Evolutionary conservation across 148 eudicot species (phyloP), one percentile per base, ranked within the genome.

Genomic region (Amaranthus cruentus): DNA sequence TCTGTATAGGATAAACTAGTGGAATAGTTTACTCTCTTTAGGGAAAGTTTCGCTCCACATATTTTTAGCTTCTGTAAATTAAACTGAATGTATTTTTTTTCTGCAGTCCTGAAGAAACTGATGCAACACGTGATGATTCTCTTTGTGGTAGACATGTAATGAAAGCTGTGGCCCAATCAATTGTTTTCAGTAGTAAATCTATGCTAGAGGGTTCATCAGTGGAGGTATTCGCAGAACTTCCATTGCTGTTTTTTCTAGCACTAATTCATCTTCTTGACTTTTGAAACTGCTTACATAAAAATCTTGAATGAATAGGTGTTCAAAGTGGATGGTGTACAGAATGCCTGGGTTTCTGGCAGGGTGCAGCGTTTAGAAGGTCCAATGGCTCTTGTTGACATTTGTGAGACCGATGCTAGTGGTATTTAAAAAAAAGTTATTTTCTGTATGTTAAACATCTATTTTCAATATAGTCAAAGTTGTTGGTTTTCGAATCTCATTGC

Each of bases 161-260:
- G 73, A 28, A 70, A 62, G 76, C 64, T 13, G 54, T 50, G 51
- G 66, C 74, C 18, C 81, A 78, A 60, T 67, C 61, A 13, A 71
- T 71, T n/a, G 11, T 67, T 15, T 69, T 73, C 59, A 75, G 73
- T n/a, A 54, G 65, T 77, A 77, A 79, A 18, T 46, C 46, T 73
- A 55, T 77, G 70, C 79, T 56, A 58, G 77, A 84, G 80, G 83
- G 83, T 49, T 77, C 85, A 58, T 69, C 68, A 28, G 85, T 82
- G 75, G 85, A 84, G 89, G 87, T 86, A 28, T 63, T 71, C 63
- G 47, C 80, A 65, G 6, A 15, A 51, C 60, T 55, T 38, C 46
- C 4, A 5, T 47, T 51, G 55, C 72, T 64, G 28, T 58, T 47
- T 68, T 72, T 55, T 44, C 13, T 65, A 11, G 64, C 56, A 53